These are phyloP conservation scores for Cucumis variabilis DNA, from an alignment of 331 rosid genomes.

Conservation along the genomic window DNA sequence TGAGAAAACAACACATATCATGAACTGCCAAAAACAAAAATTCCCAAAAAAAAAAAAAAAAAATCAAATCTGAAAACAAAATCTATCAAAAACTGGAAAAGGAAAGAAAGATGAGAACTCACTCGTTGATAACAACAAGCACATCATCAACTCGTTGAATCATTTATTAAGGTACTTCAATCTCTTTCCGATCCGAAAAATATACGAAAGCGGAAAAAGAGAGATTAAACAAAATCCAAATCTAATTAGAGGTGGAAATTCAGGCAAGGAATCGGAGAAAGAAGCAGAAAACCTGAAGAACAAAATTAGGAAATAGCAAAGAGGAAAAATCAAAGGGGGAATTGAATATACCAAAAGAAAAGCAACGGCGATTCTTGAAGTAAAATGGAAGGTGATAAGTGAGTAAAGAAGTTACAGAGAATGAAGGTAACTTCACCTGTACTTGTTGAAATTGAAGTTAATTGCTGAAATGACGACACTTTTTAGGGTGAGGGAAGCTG, in stretches of 20 bases:
- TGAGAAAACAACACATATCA: conserved; percentile 11
- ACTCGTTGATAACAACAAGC: conserved; percentile 85
- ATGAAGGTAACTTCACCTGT: not conserved
- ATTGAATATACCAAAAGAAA: not conserved
- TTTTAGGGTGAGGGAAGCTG: conserved; percentile 70
- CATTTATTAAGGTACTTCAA: conserved; percentile 35
- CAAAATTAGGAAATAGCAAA: conserved; percentile 17
- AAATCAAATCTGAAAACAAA: not conserved
- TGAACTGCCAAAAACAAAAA: not conserved
- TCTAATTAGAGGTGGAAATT: conserved; percentile 23
- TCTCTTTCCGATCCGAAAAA: conserved; percentile 7
- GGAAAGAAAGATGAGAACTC: conserved; percentile 36
- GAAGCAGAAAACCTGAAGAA: conserved; percentile 28
- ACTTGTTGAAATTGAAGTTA: conserved; percentile 59
- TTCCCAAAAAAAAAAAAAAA: not conserved
- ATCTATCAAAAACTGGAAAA: not conserved
- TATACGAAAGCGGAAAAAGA: conserved; percentile 24
- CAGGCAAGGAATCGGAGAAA: conserved; percentile 22
- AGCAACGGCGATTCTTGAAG: conserved; percentile 38
- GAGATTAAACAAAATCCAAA: conserved; percentile 13
- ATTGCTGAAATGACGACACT: conserved; percentile 80
- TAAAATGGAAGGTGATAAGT: not conserved
- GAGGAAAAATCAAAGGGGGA: not conserved
- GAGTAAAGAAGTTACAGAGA: too few species aligned
- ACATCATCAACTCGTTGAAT: conserved; percentile 68